Conservation (phyloP, 2,329 filamentous ascomycete species). For the Coniochaeta prunicola region DNA sequence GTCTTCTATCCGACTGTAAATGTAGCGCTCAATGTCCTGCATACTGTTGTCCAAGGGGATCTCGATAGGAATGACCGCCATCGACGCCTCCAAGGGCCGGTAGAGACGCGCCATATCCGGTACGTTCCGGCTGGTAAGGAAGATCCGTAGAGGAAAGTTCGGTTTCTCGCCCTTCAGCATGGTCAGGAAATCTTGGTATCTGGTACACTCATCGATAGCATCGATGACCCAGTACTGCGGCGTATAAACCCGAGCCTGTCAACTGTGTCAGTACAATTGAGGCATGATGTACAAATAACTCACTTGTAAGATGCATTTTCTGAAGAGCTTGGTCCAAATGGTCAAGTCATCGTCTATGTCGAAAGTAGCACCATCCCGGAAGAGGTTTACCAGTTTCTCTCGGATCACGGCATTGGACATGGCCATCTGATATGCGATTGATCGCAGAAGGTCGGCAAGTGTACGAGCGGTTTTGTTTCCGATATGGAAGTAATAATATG, state of each 20-base stretch:
- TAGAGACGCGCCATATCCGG: conserved; percentile 11
- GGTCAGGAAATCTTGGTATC: conserved; percentile 15
- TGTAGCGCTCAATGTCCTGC: conserved; percentile 17
- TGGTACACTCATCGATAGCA: conserved; percentile 24
- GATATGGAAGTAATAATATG: conserved; percentile 14
- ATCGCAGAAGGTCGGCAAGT: conserved; percentile 12
- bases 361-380: conserved; percentile 13
- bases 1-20: conserved; percentile 14
- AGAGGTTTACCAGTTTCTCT: conserved; percentile 13
- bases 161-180: conserved; percentile 12
- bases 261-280: neutral
- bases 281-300: neutral
- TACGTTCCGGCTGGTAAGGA: conserved; percentile 19
- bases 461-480: conserved; percentile 8
- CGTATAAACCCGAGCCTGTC: conserved; percentile 7
- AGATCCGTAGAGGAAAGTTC: conserved; percentile 17
- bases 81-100: conserved; percentile 4
- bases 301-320: conserved; percentile 20
- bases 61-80: conserved; percentile 6
- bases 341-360: conserved; percentile 17
- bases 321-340: conserved; percentile 26
- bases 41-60: conserved; percentile 16
- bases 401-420: conserved; percentile 13
- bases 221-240: conserved; percentile 27
- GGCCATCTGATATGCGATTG: conserved; percentile 27